Evolutionary conservation across 805 yeast species (phyloP).

Genomic region (Kazachstania psychrophila): DNA sequence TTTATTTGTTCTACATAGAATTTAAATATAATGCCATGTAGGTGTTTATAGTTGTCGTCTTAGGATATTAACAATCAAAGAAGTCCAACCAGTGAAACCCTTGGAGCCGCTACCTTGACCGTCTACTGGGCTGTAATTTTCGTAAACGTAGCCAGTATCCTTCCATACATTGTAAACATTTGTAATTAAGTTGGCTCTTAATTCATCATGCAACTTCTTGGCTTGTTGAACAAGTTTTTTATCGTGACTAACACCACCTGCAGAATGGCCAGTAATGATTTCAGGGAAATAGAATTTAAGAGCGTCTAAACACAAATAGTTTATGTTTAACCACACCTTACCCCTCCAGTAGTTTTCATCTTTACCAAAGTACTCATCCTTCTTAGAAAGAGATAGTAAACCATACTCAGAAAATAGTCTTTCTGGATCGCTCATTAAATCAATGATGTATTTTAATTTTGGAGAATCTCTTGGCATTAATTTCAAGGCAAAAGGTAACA

Average conservation of each 20-base stretch:
- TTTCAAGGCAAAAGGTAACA: slow-evolving; percentile 75
- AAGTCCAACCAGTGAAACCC: slow-evolving; percentile 93
- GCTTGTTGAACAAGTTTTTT: slow-evolving; percentile 26
- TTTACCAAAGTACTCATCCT: slow-evolving; percentile 55
- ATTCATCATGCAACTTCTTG: slow-evolving; percentile 41
- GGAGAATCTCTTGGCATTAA: slow-evolving; percentile 43
- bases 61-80: slow-evolving; percentile 73
- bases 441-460: slow-evolving; percentile 44
- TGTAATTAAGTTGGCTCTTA: slow-evolving; percentile 58
- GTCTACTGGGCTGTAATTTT: slow-evolving; percentile 70
- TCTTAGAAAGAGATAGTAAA: slow-evolving; percentile 65
- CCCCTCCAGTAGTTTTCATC: slow-evolving; percentile 96
- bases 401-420: slow-evolving; percentile 75
- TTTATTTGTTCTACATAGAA: too few relatives aligned
- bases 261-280: slow-evolving; percentile 16
- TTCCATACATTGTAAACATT: slow-evolving; percentile 66
- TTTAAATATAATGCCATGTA: too few relatives aligned
- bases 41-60: too few relatives aligned
- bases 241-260: slow-evolving; percentile 1
- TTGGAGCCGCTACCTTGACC: slow-evolving; percentile 77
- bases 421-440: slow-evolving; percentile 55
- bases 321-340: slow-evolving; percentile 86
- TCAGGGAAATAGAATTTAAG: slow-evolving; percentile 44
- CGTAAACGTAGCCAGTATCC: slow-evolving; percentile 78
- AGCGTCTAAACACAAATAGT: slow-evolving; percentile 70